Base-by-base conservation (phyloP, 345 rosid species). In the Sapria himalayana region DNA sequence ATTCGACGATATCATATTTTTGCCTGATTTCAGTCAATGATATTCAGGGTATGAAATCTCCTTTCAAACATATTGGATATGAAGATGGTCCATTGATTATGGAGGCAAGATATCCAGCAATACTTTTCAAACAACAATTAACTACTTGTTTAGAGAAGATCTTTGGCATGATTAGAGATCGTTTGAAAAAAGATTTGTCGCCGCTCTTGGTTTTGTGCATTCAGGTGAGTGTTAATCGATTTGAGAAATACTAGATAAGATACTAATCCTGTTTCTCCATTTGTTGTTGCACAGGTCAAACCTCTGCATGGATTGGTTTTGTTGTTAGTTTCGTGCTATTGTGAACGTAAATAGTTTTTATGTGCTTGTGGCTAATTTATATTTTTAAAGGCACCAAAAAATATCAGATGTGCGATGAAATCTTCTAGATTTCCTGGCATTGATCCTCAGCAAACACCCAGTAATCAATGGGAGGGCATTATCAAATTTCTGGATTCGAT, bases 131-230 rank as follows among this genome's bases (percentile, higher is more conserved):
- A 56, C 98, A 86, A 65, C 98, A 86, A 50, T 55, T 86, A 41
- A 86, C 94, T 38, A 85, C 98, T 55, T 86, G 91, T 59, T 94
- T 86, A 39, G 98, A 86, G 74, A 86, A 86, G 72, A 81, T 86
- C 11, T 86, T 81, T 69, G 98, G 98, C 49, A 57, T 86, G 62
- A 78, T 86, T 49, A 82, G 98, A 48, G 98, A 86, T 64, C 76
- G 82, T 50, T 59, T 86, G 72, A 86, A 86, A 67, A 86, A 78
- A 57, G 98, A 81, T 52, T 60, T 86, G 32, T 74, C 85, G 23
- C 93, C 89, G 15, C 73, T 86, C 24, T 54, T 86, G 55, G 72
- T 66, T 43, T 63, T 32, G 39, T 86, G 98, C 74, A 78, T 81
- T 67, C 98, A 86, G 85, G 97, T 76, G 31, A 65, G 56, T 55